A percentile compares a stretch with the other conserved stretches of the same genome.
phyloP scores from a whole-genome alignment of 495 filamentous ascomycete genomes.

The Penicillium silybi region DNA sequence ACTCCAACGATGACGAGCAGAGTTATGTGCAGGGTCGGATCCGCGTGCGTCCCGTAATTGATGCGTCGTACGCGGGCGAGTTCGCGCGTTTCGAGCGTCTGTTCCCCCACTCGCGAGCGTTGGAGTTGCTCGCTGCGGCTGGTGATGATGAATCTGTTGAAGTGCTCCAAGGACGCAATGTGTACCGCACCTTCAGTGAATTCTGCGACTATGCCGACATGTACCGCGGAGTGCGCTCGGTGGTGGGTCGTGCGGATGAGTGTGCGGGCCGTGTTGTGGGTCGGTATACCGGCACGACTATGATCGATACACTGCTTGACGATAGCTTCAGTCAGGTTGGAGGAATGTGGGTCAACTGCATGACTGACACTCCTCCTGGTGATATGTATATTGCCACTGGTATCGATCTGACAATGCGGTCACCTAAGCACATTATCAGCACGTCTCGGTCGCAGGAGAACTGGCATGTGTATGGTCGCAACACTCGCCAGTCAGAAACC shows the following conservation, averaged over 20 bases:
- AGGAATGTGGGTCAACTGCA: slow-evolving; percentile 51
- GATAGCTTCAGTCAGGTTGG: slow-evolving; percentile 50
- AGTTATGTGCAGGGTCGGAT: not conserved
- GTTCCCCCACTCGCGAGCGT: slow-evolving; percentile 17
- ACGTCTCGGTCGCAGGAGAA: slow-evolving; percentile 18
- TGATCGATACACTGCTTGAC: slow-evolving; percentile 34
- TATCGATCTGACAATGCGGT: slow-evolving; percentile 45
- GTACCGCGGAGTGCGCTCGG: slow-evolving; percentile 42
- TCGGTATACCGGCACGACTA: slow-evolving; percentile 31
- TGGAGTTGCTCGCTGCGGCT: not conserved
- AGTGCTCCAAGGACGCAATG: slow-evolving; percentile 45
- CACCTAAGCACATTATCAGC: slow-evolving; percentile 27
- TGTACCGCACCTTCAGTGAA: slow-evolving; percentile 44
- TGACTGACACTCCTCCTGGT: slow-evolving; percentile 35
- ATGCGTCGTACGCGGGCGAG: slow-evolving; percentile 8
- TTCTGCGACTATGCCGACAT: slow-evolving; percentile 46
- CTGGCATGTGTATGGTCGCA: slow-evolving; percentile 45
- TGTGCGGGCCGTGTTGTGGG: slow-evolving; percentile 44
- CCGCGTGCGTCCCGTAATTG: not conserved
- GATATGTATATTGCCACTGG: slow-evolving; percentile 50
- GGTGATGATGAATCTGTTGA: slow-evolving; percentile 16
- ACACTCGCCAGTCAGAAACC: slow-evolving; percentile 30
- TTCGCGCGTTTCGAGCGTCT: slow-evolving; percentile 44
- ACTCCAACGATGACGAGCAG: not conserved
- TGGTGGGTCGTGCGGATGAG: slow-evolving; percentile 41